Evolutionary conservation across 768 basidiomycete species (phyloP), one percentile per base, ranked within the genome.

Genomic region (Calvatia gigantea): DNA sequence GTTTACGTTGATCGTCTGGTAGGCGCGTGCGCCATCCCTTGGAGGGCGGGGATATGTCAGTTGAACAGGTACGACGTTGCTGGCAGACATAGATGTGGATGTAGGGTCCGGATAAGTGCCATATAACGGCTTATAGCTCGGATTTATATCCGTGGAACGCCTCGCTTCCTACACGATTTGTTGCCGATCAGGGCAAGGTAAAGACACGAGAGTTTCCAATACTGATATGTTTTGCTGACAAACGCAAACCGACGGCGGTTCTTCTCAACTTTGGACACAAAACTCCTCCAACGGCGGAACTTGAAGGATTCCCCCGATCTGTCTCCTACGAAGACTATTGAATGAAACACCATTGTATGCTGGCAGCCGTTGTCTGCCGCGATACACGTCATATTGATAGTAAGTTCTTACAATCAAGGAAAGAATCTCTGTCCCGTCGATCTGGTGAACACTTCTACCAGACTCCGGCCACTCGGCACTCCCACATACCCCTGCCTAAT

Each of bases 21-120:
- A 70, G 5, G 69, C 66, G 2, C 63, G 63, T 6, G 54, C 61
- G 25, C 69, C 70, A 35, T 63, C 59, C 6, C 52, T 41, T 21
- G 71, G 70, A 29, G 61, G 61, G 12, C 62, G 45, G 21, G 57
- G 62, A 46, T 55, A 61, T 15, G 28, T 28, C 35, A 61, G 7
- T 5, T 23, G 15, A 33, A 55, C 51, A 4, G 45, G 44, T 3
- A 52, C 45, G 35, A 47, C 46, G 33, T 48, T 46, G 5, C 57
- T 38, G 37, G 43, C n/a, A 31, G 54, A 14, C 54, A 56, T 56
- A 2, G 42, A 28, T n/a, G 19, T 2, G 23, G 12, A 4, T 54
- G 39, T 11, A 17, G 42, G 17, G 25, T 39, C 21, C 17, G 17
- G 41, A 7, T 42, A 21, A 12, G 9, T 25, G 11, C 41, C n/a